These are phyloP conservation scores for Ehretia macrophylla DNA, from an alignment of 257 asterid genomes.

Conservation along the genomic window DNA sequence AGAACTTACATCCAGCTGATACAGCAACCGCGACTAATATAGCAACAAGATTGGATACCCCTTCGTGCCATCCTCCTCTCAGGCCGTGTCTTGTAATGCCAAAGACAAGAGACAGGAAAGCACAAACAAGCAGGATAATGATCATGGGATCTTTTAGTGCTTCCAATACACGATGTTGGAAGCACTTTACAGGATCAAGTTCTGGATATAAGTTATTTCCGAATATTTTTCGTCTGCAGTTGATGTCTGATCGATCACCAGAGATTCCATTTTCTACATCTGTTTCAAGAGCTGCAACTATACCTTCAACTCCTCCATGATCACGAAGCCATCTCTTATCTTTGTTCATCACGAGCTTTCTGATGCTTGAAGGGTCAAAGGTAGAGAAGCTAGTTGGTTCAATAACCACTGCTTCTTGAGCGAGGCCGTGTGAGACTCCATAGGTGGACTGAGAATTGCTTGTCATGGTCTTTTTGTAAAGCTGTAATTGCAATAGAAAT, in stretches of 20 bases:
- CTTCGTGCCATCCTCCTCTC: conserved; percentile 15
- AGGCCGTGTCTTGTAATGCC: conserved; percentile 12
- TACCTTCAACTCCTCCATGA: neutral
- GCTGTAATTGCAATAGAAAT: too few species aligned
- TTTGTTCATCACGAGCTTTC: neutral
- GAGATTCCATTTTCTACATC: neutral
- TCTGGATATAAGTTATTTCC: conserved; percentile 6
- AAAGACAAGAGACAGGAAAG: conserved; percentile 10
- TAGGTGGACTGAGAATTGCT: too few species aligned
- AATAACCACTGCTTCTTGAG: neutral
- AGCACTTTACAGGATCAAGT: conserved; percentile 1
- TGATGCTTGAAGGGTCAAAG: neutral
- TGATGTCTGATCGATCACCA: neutral
- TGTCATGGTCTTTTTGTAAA: too few species aligned
- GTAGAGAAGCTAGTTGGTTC: neutral
- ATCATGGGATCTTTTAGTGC: conserved; percentile 12
- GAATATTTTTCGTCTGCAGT: neutral
- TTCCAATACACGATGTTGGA: neutral
- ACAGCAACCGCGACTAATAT: conserved; percentile 9
- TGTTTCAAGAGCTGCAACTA: neutral
- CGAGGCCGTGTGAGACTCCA: too few species aligned
- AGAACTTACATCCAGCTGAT: conserved; percentile 13
- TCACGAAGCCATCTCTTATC: neutral
- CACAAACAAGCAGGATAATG: conserved; percentile 9
- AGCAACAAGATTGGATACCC: conserved; percentile 15